Base-by-base conservation (phyloP, 2,329 filamentous ascomycete genomes). In the Dactylellina parvicollis region DNA sequence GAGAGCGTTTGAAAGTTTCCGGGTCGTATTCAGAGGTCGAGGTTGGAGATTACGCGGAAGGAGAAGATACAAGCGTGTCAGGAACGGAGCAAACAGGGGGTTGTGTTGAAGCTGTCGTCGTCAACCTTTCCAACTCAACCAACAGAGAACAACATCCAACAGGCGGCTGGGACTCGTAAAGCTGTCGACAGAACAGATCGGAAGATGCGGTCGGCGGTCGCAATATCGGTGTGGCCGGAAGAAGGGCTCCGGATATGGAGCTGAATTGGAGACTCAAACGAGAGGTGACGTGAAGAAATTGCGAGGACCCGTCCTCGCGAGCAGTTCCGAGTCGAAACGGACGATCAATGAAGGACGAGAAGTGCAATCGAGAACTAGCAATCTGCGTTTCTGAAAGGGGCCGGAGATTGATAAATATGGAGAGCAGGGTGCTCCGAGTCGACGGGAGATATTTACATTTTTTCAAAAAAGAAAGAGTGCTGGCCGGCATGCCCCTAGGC, bases 61-160 rank as follows among this genome's bases (percentile, higher is more conserved):
- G 44, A 46, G 44, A 54, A 54, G 57, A 42, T 28, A 54, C 32
- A 46, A 73, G 54, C 52, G 69, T 50, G 67, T 54, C 47, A 38
- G 20, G 2, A 46, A 32, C 40, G 36, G 32, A 30, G 36, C 49
- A 42, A 44, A 54, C 60, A 65, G 60, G 60, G 60, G 65, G 36
- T 38, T 69, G 65, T 52, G 57, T 71, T 71, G 57, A 52, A 52
- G 50, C 42, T 42, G 57, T 64, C 66, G 66, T 70, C 57, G 46
- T 38, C 47, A 38, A 20, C 28, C n/a, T n/a, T n/a, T n/a, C n/a
- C n/a, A 60, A 52, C 42, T 49, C 62, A 67, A 49, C 62, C 55
- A 67, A 50, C 55, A 59, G 24, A 47, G 7, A 34, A 7, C 30
- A 34, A 34, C 30, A 34, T 7, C n/a, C n/a, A 34, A 34, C 30